Percentiles rank a stretch among this genome's conserved stretches.
Conservation (phyloP, 352 stramenopile genomes). For the Pythium myriotylum region DNA sequence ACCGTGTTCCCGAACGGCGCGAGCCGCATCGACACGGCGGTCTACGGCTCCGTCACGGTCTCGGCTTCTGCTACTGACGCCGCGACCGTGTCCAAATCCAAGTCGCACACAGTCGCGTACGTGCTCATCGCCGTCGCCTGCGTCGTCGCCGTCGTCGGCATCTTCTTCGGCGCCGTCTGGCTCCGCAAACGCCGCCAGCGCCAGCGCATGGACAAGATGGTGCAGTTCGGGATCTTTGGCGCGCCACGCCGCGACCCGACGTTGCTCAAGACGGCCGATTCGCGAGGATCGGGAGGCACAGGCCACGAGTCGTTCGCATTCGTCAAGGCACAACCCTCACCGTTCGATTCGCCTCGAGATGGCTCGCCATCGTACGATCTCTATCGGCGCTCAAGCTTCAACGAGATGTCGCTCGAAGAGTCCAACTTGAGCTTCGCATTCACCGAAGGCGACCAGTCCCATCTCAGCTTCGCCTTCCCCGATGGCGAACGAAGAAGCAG, state of each 20-base stretch:
- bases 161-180: slow-evolving; percentile 31
- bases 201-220: slow-evolving; percentile 24
- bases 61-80: slow-evolving; percentile 15
- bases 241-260: not conserved
- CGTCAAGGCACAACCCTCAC: slow-evolving; percentile 14
- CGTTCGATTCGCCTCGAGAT: slow-evolving; percentile 2
- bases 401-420: slow-evolving; percentile 26
- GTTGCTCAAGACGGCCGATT: slow-evolving; percentile 5
- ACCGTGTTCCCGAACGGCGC: slow-evolving; percentile 48
- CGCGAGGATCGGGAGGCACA: slow-evolving; percentile 3
- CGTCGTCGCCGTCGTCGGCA: slow-evolving; percentile 33
- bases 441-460: slow-evolving; percentile 10
- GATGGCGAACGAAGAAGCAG: not conserved
- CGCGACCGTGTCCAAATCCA: not conserved
- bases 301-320: slow-evolving; percentile 18
- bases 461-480: slow-evolving; percentile 10
- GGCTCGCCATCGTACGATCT: slow-evolving; percentile 30
- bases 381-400: slow-evolving; percentile 24
- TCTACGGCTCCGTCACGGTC: slow-evolving; percentile 42
- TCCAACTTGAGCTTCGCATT: slow-evolving; percentile 26
- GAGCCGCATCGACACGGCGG: slow-evolving; percentile 43
- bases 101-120: slow-evolving; percentile 39
- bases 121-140: slow-evolving; percentile 32
- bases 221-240: slow-evolving; percentile 18
- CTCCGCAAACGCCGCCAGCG: slow-evolving; percentile 15